Evolutionary conservation across 1,139 yeast species (phyloP), one percentile per base, ranked within the genome.

Genomic region (Scheffersomyces segobiensis): DNA sequence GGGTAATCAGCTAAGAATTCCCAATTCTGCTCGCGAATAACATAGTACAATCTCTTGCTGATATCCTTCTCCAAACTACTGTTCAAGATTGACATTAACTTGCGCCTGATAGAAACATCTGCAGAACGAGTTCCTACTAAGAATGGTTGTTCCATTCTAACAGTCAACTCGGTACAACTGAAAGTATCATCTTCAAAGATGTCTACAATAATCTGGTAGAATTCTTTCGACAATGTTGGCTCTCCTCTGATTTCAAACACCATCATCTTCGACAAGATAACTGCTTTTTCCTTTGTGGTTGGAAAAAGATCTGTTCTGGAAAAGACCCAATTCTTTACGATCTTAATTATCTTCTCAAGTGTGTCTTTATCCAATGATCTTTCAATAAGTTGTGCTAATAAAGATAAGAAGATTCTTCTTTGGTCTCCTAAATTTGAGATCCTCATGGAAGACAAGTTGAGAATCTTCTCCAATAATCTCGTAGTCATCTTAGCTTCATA

Each of bases 91-190:
- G 84, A 75, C 96, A 96, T 91, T 65, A 96, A 82, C 65, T 87
- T 88, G 60, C 86, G 83, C 59, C 99, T 85, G 52, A 92, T 89
- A 2, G 82, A 80, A 7, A 88, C 89, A 68, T 93, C 95, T 0
- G 90, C 87, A 1, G 92, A 83, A 52, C 97, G 82, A 0, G 99
- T 95, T 52, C 99, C 99, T 19, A 93, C 95, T 69, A 96, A 79
- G 71, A 96, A 96, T 21, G 99, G 97, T 70, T 93, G 98, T 70
- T 96, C 99, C 92, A 96, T 88, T 59, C 99, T 82, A 12, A 93
- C 96, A 0, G 99, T 93, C 52, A 96, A 82, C 68, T 96, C 99
- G 1, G 97, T 88, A 62, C 93, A 86, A 48, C 90, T 85, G 66
- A 93, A 83, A 0, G 88, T 79, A 52, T 89, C 89, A 63, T 92